Conservation (phyloP, 805 yeast species). For the Hagleromyces aurorensis region DNA sequence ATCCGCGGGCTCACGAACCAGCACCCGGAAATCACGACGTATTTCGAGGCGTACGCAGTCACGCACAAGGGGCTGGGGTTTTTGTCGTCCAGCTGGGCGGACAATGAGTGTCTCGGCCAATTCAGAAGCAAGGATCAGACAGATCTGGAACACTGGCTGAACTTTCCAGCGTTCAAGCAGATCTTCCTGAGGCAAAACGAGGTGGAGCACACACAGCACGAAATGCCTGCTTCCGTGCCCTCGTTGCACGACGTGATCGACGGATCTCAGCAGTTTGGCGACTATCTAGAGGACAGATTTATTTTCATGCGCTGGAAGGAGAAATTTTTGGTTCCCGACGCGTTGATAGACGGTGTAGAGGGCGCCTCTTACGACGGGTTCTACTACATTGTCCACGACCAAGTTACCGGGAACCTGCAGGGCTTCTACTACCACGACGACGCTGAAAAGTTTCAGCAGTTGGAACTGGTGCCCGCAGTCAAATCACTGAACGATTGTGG, state of each 20-base stretch:
- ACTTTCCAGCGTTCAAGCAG: conserved; percentile 41
- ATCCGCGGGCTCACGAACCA: conserved; percentile 60
- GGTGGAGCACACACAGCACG: conserved; percentile 1
- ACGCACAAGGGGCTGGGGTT: conserved; percentile 24
- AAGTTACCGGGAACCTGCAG: conserved; percentile 59
- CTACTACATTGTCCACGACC: conserved; percentile 79
- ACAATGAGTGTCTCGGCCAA: conserved; percentile 23
- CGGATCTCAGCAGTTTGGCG: conserved; percentile 19
- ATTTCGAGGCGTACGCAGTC: conserved; percentile 43
- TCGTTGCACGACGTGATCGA: conserved; percentile 14
- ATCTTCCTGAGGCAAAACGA: conserved; percentile 9
- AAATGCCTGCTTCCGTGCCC: too few species aligned
- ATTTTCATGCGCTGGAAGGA: conserved; percentile 96
- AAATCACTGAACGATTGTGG: conserved; percentile 11
- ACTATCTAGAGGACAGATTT: conserved; percentile 36
- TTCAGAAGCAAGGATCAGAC: conserved; percentile 59
- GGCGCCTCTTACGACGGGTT: conserved; percentile 88
- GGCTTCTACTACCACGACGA: conserved; percentile 78
- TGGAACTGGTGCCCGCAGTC: conserved; percentile 41
- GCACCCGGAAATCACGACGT: conserved; percentile 67
- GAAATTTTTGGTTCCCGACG: conserved; percentile 75
- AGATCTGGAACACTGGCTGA: conserved; percentile 60
- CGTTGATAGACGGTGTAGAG: conserved; percentile 39
- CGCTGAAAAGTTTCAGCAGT: conserved; percentile 71
- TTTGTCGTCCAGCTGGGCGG: conserved; percentile 23